Evolutionary conservation across 345 rosid genomes (phyloP).

Genomic region (Populus euphratica): DNA sequence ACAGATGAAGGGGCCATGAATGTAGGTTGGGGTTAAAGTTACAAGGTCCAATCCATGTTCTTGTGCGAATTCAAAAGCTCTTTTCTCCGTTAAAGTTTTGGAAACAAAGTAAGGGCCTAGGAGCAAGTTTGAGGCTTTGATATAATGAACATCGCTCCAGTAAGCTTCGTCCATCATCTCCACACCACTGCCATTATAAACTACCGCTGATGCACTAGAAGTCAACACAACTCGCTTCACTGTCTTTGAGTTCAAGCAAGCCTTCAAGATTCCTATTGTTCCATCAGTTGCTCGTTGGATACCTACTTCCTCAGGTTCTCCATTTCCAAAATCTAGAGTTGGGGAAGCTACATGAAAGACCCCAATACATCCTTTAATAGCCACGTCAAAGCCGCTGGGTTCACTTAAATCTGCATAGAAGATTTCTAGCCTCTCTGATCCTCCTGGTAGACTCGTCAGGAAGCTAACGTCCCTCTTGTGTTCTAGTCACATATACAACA

Average conservation of each 20-base stretch:
- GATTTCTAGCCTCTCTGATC: conserved; percentile 41
- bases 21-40: conserved; percentile 24
- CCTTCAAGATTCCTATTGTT: conserved; percentile 45
- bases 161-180: conserved; percentile 29
- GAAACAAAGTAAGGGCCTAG: conserved; percentile 15
- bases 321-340: conserved; percentile 17
- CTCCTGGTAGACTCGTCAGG: conserved; percentile 55
- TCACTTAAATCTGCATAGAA: conserved; percentile 27
- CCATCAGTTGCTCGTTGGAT: conserved; percentile 50
- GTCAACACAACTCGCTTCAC: conserved; percentile 63
- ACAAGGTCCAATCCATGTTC: conserved; percentile 36
- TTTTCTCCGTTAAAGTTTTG: conserved; percentile 33
- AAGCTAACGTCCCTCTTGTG: conserved; percentile 47
- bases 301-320: conserved; percentile 45
- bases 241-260: conserved; percentile 49
- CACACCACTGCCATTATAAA: background rate
- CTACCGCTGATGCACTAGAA: conserved; percentile 38
- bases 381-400: conserved; percentile 25
- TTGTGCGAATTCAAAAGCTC: conserved; percentile 31
- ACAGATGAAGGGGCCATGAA: conserved; percentile 43
- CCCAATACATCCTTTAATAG: conserved; percentile 26
- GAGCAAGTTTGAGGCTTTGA: background rate
- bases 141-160: conserved; percentile 31
- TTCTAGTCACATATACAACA: conserved; percentile 22
- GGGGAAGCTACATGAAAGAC: conserved; percentile 35